phyloP scores from a whole-genome alignment of 805 yeast genomes.

The Ogataea trehalophila region DNA sequence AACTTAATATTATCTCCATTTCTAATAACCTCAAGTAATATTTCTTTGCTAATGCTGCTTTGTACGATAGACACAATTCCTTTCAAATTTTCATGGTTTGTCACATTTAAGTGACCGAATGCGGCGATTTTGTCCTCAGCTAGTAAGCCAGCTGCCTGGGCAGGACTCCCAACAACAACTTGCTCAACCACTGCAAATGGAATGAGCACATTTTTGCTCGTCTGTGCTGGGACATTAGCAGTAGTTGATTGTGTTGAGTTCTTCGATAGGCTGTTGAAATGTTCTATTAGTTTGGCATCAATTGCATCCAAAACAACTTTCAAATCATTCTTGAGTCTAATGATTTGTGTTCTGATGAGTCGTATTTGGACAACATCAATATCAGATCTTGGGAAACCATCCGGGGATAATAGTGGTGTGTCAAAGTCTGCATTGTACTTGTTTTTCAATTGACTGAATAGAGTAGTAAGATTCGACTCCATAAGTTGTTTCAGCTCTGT shows the following conservation, averaged over 20 bases:
- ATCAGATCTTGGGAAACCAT: slow-evolving; percentile 85
- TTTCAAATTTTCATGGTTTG: slow-evolving; percentile 49
- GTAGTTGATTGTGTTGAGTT: not conserved
- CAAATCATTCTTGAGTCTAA: slow-evolving; percentile 68
- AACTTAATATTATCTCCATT: slow-evolving; percentile 20
- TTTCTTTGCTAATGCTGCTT: slow-evolving; percentile 20
- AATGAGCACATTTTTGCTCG: slow-evolving; percentile 8
- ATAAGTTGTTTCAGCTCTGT: slow-evolving; percentile 32
- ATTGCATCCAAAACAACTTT: slow-evolving; percentile 42
- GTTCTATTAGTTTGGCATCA: slow-evolving; percentile 41
- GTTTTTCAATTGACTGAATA: slow-evolving; percentile 39
- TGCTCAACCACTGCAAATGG: slow-evolving; percentile 56
- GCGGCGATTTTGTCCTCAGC: slow-evolving; percentile 49
- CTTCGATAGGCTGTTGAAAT: slow-evolving; percentile 14
- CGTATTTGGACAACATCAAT: slow-evolving; percentile 73
- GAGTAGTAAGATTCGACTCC: slow-evolving; percentile 35
- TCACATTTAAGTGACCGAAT: slow-evolving; percentile 46
- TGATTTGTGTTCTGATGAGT: slow-evolving; percentile 55
- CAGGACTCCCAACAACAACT: slow-evolving; percentile 54
- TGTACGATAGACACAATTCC: slow-evolving; percentile 41
- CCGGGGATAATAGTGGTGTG: slow-evolving; percentile 57
- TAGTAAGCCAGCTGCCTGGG: slow-evolving; percentile 44
- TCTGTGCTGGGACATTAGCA: not conserved
- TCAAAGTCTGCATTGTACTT: slow-evolving; percentile 42
- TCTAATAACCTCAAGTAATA: slow-evolving; percentile 24